phyloP scores from a whole-genome alignment of 495 filamentous ascomycete genomes.

The Penicillium lagena region DNA sequence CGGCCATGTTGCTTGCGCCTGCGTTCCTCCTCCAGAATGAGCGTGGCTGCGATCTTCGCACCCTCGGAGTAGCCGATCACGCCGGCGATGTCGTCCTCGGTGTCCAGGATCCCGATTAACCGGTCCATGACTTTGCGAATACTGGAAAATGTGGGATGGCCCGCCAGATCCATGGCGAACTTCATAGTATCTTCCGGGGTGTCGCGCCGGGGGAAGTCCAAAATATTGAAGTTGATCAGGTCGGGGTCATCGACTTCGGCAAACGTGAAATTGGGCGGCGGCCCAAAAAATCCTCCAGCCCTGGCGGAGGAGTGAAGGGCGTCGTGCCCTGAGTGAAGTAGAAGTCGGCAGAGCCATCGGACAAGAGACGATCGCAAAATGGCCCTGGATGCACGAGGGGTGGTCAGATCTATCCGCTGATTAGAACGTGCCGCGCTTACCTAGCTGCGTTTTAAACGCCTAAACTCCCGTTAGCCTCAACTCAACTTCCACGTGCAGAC shows the following conservation, averaged over 20 bases:
- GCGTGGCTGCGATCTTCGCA: constrained; percentile 48
- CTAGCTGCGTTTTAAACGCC: constrained; percentile 19
- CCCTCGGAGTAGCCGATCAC: constrained; percentile 60
- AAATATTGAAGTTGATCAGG: constrained; percentile 7
- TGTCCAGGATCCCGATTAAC: constrained; percentile 16
- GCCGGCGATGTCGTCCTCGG: constrained; percentile 26
- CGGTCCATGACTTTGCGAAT: constrained; percentile 7
- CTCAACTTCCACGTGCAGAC: not conserved
- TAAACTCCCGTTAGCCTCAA: not conserved
- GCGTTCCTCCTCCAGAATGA: constrained; percentile 43
- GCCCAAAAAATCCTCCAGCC: constrained; percentile 22
- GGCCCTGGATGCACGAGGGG: constrained; percentile 9
- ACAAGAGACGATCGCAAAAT: constrained; percentile 10
- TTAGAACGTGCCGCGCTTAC: constrained; percentile 4
- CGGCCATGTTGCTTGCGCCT: constrained; percentile 27
- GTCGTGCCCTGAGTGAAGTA: constrained; percentile 19
- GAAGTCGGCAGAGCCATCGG: constrained; percentile 11
- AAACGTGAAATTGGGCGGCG: constrained; percentile 22
- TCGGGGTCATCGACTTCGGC: constrained; percentile 2
- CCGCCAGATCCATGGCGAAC: constrained; percentile 3
- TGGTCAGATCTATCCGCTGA: not conserved
- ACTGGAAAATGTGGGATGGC: constrained; percentile 6
- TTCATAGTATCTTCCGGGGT: constrained; percentile 15
- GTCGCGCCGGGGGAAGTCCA: constrained; percentile 14
- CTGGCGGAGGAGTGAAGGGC: constrained; percentile 5